Base-by-base conservation (phyloP, 2,329 filamentous ascomycete genomes). In the Ophiostoma quercus region DNA sequence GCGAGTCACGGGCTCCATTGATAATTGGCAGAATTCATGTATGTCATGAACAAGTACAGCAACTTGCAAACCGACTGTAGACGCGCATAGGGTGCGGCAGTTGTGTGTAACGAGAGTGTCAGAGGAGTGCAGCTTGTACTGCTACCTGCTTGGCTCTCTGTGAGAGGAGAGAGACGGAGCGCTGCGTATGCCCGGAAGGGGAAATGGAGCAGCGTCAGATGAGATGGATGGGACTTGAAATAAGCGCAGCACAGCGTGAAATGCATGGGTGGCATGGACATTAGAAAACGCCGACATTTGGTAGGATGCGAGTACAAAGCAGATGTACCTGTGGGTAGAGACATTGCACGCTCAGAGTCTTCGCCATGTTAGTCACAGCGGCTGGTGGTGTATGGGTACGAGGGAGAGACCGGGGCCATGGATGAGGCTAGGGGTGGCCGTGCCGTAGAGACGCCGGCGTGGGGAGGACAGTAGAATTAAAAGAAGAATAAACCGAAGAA, bases 181-280 rank as follows among this genome's bases (percentile, higher is more conserved):
- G 60, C 60, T 63, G 60, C 29, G 29, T 39, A 63, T 63, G 29
- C 60, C 60, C 60, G 8, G 29, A 63, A 37, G 19, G 60, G 60
- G 29, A 63, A 63, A 63, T 19, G n/a, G 29, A 22, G 8, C 9
- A 2, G 19, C 12, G 63, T 16, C 37, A n/a, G n/a, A 41, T 41
- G 34, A 34, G 34, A 41, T 8, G 39, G 39, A 41, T 41, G 39
- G 34, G 34, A 34, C 39, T 41, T 41, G 39, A 14, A 43, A 29
- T 57, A 57, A 57, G 51, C 51, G 51, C 51, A 57, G 51, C 51
- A 25, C n/a, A 6, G 51, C n/a, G 51, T 34, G 29, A 16, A 34
- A 63, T 32, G 29, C 9, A 37, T 60, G 12, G 3, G 11, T 9
- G 14, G 57, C 3, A 57, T 60, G 12, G 3, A 22, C 22, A 29